These are phyloP conservation scores for Chlorella sp. DNA, from an alignment of 139 green algal genomes.

Conservation along the genomic window DNA sequence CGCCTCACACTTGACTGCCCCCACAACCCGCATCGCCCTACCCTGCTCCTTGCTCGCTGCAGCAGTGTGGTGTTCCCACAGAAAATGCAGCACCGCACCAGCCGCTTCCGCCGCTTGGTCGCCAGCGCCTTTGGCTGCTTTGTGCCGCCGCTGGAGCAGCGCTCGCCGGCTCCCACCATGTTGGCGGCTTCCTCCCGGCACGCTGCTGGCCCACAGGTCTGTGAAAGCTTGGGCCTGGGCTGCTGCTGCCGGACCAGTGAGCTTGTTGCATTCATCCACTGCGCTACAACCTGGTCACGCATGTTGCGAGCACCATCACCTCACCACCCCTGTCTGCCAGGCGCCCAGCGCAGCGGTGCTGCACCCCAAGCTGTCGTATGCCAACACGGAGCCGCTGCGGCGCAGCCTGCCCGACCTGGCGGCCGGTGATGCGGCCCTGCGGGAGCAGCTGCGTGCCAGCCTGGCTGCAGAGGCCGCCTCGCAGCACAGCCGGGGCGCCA, in stretches of 20 bases:
- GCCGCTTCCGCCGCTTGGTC: constrained; percentile 6
- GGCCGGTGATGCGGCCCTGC: not conserved
- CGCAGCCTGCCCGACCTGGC: constrained; percentile 23
- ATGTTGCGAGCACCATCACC: no score
- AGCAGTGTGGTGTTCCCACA: not conserved
- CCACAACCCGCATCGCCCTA: no score
- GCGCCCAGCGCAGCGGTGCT: not conserved
- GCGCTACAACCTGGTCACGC: not conserved
- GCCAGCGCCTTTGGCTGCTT: constrained; percentile 26
- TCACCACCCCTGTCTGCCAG: not conserved
- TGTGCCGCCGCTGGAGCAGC: constrained; percentile 10
- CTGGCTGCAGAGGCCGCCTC: not conserved
- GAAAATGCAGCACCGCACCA: not conserved
- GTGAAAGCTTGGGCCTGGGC: not conserved
- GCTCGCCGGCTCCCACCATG: constrained; percentile 15
- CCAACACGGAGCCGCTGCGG: constrained; percentile 32
- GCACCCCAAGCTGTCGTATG: not conserved
- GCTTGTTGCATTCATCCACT: not conserved
- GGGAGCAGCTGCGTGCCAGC: not conserved
- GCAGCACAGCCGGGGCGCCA: not conserved
- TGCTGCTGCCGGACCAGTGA: no score
- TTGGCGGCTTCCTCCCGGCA: not conserved
- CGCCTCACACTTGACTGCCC: not conserved
- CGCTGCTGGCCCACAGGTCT: not conserved
- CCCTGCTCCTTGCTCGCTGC: not conserved